Evolutionary conservation across 2,329 filamentous ascomycete genomes (phyloP).

Genomic region (Claviceps africana): DNA sequence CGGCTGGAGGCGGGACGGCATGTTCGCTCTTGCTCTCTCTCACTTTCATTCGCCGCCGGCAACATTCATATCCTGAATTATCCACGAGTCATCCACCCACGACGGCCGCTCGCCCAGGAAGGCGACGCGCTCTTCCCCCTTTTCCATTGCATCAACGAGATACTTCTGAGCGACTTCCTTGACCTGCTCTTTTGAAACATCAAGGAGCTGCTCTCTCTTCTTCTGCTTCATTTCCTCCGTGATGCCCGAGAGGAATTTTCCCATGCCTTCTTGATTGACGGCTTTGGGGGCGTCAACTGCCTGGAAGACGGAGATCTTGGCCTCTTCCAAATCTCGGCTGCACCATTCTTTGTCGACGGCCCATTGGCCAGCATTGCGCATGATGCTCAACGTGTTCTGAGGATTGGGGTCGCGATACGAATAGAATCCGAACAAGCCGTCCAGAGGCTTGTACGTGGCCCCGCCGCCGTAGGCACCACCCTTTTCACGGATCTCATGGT

Average conservation of each 20-base stretch:
- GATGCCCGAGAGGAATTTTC: conserved; percentile 69
- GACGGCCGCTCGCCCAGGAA: conserved; percentile 75
- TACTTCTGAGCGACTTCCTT: conserved; percentile 69
- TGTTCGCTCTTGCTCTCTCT: neutral
- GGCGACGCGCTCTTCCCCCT: conserved; percentile 46
- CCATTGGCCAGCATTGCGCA: conserved; percentile 70
- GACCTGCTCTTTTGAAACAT: conserved; percentile 71
- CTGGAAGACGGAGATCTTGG: conserved; percentile 92
- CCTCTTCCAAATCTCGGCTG: conserved; percentile 79
- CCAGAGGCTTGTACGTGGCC: conserved; percentile 65
- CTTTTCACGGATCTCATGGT: conserved; percentile 96
- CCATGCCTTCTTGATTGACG: conserved; percentile 79
- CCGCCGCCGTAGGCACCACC: conserved; percentile 92
- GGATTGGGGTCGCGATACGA: conserved; percentile 96
- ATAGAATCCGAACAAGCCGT: conserved; percentile 86
- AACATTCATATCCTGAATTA: conserved; percentile 59
- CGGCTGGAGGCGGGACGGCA: no score
- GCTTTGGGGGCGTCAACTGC: conserved; percentile 75
- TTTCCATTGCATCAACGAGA: conserved; percentile 52
- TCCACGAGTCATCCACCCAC: conserved; percentile 65
- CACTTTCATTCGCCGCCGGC: neutral
- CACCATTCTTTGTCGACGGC: conserved; percentile 71
- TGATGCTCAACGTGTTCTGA: conserved; percentile 71
- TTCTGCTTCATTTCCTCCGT: conserved; percentile 80
- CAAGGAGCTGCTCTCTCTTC: conserved; percentile 70